Evolutionary conservation across 139 green algal species (phyloP), one percentile per base, ranked within the genome.

Genomic region (Trebouxia sp.): DNA sequence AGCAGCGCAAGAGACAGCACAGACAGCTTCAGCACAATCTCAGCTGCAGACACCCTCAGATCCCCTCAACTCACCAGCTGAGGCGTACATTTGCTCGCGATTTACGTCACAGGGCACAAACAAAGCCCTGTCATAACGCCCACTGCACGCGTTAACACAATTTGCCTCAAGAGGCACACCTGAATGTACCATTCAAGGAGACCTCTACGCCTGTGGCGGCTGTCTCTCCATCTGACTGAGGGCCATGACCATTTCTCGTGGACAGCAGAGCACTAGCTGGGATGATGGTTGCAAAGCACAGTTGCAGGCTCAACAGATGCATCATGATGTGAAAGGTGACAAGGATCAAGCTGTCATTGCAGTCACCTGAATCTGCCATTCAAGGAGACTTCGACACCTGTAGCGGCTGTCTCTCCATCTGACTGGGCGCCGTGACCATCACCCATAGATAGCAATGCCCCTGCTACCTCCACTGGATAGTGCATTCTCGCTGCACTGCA

Each of bases 301-400:
- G n/a, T n/a, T n/a, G n/a, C n/a, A n/a, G n/a, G n/a, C n/a, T n/a
- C n/a, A n/a, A n/a, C n/a, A n/a, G n/a, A n/a, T n/a, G n/a, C n/a
- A n/a, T n/a, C n/a, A n/a, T n/a, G n/a, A n/a, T n/a, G n/a, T n/a
- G n/a, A n/a, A n/a, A n/a, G n/a, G n/a, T n/a, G n/a, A n/a, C n/a
- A n/a, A n/a, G n/a, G n/a, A n/a, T n/a, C n/a, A n/a, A n/a, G n/a
- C n/a, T n/a, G n/a, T n/a, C n/a, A n/a, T n/a, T n/a, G n/a, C n/a
- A n/a, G n/a, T n/a, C 92, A 70, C 78, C 43, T 78, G 39, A 78
- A 88, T 30, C 85, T 76, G 26, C 83, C 90, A 12, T 88, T 94
- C n/a, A 93, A 84, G 55, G 75, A 87, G 39, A 89, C 91, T 80
- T 94, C 90, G 50, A 94, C 86, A 72, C 53, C 90, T 11, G 89